Evolutionary conservation across 164 flowering plant species (phyloP), one percentile per base, ranked within the genome.

Genomic region (Nymphaea colorata): DNA sequence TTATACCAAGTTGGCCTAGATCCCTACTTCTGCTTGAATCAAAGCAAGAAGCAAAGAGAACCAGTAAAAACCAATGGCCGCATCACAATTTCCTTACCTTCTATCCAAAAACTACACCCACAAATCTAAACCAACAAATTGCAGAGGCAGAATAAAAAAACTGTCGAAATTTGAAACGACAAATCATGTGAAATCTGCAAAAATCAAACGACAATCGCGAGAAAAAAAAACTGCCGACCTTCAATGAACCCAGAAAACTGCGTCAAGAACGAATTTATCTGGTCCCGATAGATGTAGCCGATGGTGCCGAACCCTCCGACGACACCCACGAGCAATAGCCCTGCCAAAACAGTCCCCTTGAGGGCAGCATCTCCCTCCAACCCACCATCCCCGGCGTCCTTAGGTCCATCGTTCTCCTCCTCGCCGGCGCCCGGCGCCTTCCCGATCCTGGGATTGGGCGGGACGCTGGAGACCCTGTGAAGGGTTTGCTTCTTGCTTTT

Each of bases 271-370:
- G 82, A 78, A 78, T 91, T 94, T 70, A 94, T 82, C 77, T 86
- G 99, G 41, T 91, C 99, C 77, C 71, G 87, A 70, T 89, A 94
- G n/a, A 91, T 10, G 74, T 87, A 94, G 25, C 99, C 99, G 69
- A 79, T 88, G 55, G 82, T 25, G 2, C 79, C 92, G 73, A 91
- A 90, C 0, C 99, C 99, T 18, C 99, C 97, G 69, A 94, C 87
- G 64, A 87, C 81, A 59, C 96, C 99, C 4, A 94, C 83, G 47
- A 94, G 84, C 83, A 94, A 72, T 66, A 90, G 71, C 4, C 97
- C 93, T 10, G 99, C 99, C 80, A 94, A 81, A 78, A 91, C 36
- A 44, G 96, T 87, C 14, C 99, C 99, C 68, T 79, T 91, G 36
- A 88, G 14, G 0, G 96, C 97, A 62, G 81, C 67, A 3, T 75